Conservation (phyloP, 257 asterid genomes). For the Echites panduratus region DNA sequence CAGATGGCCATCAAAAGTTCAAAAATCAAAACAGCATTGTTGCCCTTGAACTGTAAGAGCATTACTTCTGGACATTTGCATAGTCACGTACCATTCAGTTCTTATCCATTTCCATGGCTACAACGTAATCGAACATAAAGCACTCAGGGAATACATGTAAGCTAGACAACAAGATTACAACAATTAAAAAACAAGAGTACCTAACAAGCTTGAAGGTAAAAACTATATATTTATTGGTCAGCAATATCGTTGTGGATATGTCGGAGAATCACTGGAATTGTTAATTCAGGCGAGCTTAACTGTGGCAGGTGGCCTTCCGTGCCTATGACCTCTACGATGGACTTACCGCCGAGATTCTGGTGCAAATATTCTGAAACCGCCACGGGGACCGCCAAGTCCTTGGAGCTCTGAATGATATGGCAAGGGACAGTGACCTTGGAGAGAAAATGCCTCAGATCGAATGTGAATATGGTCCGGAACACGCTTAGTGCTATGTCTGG, state of each 20-base stretch:
- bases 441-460: constrained; percentile 42
- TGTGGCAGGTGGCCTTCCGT: constrained; percentile 83
- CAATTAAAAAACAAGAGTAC: no score
- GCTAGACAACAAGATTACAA: no score
- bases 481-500: constrained; percentile 71
- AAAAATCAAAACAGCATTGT: no score
- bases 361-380: constrained; percentile 70
- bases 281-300: constrained; percentile 55
- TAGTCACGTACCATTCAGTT: neutral
- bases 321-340: constrained; percentile 55
- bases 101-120: neutral
- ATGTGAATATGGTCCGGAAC: constrained; percentile 42
- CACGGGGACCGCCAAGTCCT: constrained; percentile 68
- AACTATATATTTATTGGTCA: neutral
- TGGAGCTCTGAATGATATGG: constrained; percentile 67
- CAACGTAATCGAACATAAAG: no score
- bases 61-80: no score
- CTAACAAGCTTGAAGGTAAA: no score
- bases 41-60: no score
- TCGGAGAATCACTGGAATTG: constrained; percentile 54
- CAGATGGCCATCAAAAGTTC: no score
- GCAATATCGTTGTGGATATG: constrained; percentile 43
- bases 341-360: constrained; percentile 50
- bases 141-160: no score
- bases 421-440: constrained; percentile 58